Base-by-base conservation (phyloP, 768 basidiomycete genomes). In the Suillus lakei region DNA sequence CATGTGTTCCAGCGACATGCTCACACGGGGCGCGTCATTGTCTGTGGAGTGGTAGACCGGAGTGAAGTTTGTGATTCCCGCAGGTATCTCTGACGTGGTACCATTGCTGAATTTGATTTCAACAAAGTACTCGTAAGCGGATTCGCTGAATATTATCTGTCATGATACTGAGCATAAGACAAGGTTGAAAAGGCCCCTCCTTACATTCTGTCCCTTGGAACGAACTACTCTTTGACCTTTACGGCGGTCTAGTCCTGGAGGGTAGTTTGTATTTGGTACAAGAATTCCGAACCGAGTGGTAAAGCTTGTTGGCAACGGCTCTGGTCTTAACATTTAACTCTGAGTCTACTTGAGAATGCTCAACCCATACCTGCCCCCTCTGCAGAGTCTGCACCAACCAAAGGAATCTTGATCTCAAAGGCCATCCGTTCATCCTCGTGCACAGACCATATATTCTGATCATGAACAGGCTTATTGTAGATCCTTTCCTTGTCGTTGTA, bases 261-360 rank as follows among this genome's bases (percentile, higher is more conserved):
- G 72, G 30, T 72, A 68, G 55, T 71, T 73, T 12, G 72, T 73
- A 30, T 67, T 67, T 4, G 68, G 72, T 34, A 73, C 66, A 2
- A 71, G 64, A 23, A 73, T 26, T 21, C 48, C 28, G 59, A 73
- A 72, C 6, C 5, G 36, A 26, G 55, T 18, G 16, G 55, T 58
- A 36, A 38, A 38, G 8, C 10, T 38, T 18, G 15, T 38, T 26
- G 55, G 23, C 23, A 58, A 18, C 5, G 36, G 23, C 26, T 16
- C 55, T 58, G 23, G 23, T 38, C 23, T 58, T 23, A 5, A 26
- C 8, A 58, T 38, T 26, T 15, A 23, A 26, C 55, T 26, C 16
- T 18, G 23, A 26, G 63, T 61, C 56, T 65, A 67, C 7, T 65
- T n/a, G 36, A 64, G 34, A 13, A n/a, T n/a, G 62, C 58, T 21